These are phyloP conservation scores for Avena atlantica DNA, from an alignment of 176 grass and related monocot genomes.

Conservation along the genomic window DNA sequence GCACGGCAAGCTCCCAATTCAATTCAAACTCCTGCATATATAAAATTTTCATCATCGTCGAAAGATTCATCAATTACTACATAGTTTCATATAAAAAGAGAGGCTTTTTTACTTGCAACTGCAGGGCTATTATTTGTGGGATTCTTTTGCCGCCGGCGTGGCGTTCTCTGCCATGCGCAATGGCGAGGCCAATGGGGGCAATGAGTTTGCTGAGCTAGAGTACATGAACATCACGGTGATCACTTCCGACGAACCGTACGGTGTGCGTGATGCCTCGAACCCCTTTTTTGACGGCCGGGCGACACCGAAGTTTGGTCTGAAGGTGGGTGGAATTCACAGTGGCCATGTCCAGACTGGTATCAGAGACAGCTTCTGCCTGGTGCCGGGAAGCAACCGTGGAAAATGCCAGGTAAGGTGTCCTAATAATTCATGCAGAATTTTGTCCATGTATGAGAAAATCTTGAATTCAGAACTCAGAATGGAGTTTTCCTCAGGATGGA, in stretches of 20 bases:
- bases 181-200: conserved; percentile 47
- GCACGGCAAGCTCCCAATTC: conserved; percentile 46
- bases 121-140: conserved; percentile 83
- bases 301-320: conserved; percentile 60
- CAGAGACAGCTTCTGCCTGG: conserved; percentile 65
- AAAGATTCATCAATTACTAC: neutral
- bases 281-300: conserved; percentile 59
- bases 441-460: neutral
- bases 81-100: neutral
- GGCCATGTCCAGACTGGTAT: conserved; percentile 81
- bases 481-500: conserved; percentile 55
- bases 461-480: neutral
- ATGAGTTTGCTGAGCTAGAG: conserved; percentile 75
- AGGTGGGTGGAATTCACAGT: conserved; percentile 60
- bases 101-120: neutral
- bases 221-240: conserved; percentile 72
- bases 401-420: conserved; percentile 61
- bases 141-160: conserved; percentile 66
- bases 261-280: conserved; percentile 57
- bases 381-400: conserved; percentile 45
- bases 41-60: neutral
- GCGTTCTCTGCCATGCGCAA: conserved; percentile 67
- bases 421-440: neutral
- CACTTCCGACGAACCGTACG: conserved; percentile 70
- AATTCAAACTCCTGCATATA: neutral